phyloP scores from a whole-genome alignment of 495 filamentous ascomycete species.

The Aspergillus cavernicola region DNA sequence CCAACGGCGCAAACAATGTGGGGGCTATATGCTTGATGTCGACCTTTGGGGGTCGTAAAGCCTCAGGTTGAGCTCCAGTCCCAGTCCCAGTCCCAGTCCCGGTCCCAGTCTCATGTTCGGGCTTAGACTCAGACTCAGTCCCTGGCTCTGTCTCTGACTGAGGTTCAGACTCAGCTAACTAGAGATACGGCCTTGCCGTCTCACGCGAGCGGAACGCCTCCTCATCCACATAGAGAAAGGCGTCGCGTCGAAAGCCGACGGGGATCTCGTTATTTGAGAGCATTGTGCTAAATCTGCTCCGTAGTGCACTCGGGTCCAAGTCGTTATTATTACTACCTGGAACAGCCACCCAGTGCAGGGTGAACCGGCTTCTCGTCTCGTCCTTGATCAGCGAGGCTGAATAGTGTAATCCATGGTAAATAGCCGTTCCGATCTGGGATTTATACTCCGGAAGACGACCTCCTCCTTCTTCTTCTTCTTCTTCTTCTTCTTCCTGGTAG shows the following conservation, averaged over 20 bases:
- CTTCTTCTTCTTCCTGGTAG: conserved; percentile 2
- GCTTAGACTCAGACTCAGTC: neutral
- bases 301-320: conserved; percentile 6
- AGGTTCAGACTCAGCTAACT: conserved; percentile 7
- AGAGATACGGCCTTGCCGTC: conserved; percentile 10
- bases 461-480: neutral
- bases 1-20: conserved; percentile 14
- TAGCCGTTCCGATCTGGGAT: conserved; percentile 8
- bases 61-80: neutral
- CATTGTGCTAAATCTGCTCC: conserved; percentile 4
- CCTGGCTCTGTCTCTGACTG: conserved; percentile 15
- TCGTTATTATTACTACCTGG: conserved; percentile 1
- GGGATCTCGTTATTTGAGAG: conserved; percentile 9
- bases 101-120: neutral
- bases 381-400: conserved; percentile 5
- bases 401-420: conserved; percentile 11
- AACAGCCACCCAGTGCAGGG: conserved; percentile 13
- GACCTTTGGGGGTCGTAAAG: conserved; percentile 8
- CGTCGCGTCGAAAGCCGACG: conserved; percentile 10
- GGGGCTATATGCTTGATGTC: conserved; percentile 19
- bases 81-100: conserved; percentile 3
- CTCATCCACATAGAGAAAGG: conserved; percentile 14
- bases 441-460: conserved; percentile 1
- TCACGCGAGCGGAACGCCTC: conserved; percentile 10
- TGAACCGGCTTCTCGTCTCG: conserved; percentile 6